Evolutionary conservation across 345 rosid genomes (phyloP).

Genomic region (Syzygium oleosum): DNA sequence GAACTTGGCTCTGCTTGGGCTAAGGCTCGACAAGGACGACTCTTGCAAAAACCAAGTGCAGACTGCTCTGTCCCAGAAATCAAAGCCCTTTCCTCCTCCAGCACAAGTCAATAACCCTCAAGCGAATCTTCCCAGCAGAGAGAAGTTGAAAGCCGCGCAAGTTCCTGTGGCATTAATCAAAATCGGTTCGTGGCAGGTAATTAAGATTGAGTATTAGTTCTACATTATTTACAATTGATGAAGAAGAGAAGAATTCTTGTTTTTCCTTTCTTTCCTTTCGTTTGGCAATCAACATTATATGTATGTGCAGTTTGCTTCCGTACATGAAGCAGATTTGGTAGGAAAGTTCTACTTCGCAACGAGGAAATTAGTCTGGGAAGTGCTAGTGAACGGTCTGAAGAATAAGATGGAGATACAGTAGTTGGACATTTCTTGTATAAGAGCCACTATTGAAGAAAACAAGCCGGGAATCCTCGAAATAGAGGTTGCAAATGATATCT

Average conservation of each 20-base stretch:
- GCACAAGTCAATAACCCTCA: background rate
- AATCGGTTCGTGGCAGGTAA: constrained; percentile 49
- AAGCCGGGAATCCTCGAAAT: constrained; percentile 20
- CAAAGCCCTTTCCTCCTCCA: background rate
- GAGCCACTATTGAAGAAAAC: constrained; percentile 8
- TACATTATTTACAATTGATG: background rate
- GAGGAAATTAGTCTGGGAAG: constrained; percentile 59
- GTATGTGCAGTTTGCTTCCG: constrained; percentile 18
- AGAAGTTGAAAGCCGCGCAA: constrained; percentile 22
- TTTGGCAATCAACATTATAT: background rate
- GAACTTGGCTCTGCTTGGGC: constrained; percentile 3
- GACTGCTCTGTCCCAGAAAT: background rate
- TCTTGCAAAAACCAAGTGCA: background rate
- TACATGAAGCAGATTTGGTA: constrained; percentile 28
- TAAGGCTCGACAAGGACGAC: background rate
- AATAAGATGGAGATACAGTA: constrained; percentile 30
- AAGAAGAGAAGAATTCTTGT: background rate
- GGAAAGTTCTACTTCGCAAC: constrained; percentile 53
- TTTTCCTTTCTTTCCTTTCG: background rate
- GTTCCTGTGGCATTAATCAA: constrained; percentile 18
- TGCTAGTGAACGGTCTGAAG: constrained; percentile 24
- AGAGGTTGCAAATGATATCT: constrained; percentile 11
- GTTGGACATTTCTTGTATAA: constrained; percentile 21
- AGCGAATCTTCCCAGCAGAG: background rate
- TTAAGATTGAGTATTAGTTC: background rate